Conservation (phyloP, 2,329 filamentous ascomycete species). For the Colletotrichum sp. region DNA sequence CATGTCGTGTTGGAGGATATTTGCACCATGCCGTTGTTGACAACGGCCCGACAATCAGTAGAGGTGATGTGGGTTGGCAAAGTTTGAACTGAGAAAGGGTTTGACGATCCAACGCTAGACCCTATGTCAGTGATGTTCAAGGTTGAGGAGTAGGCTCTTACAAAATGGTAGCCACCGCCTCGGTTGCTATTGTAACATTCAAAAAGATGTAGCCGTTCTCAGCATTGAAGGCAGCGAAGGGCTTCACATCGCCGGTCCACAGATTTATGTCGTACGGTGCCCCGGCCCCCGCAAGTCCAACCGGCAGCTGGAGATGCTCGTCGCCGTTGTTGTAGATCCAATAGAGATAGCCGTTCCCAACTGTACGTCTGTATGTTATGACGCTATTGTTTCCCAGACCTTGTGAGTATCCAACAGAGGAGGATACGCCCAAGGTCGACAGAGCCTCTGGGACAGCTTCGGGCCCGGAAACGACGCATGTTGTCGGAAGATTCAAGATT, state of each 20-base stretch:
- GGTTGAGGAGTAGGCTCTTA: neutral
- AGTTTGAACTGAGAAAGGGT: neutral
- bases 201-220: fast-evolving
- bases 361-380: neutral
- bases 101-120: neutral
- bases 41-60: neutral
- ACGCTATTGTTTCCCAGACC: neutral
- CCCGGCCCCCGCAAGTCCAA: neutral
- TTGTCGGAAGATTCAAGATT: neutral
- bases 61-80: neutral
- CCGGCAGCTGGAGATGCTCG: neutral
- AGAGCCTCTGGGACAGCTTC: neutral
- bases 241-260: neutral
- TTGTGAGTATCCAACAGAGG: neutral
- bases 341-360: neutral
- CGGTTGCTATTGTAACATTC: neutral
- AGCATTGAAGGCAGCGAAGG: neutral
- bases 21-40: neutral
- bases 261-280: neutral
- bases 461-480: neutral
- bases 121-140: fast-evolving
- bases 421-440: fast-evolving
- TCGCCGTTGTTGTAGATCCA: neutral
- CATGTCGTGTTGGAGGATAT: neutral
- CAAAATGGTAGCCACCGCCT: neutral